A percentile compares a stretch with the other conserved stretches of the same genome.
phyloP scores from a whole-genome alignment of 805 yeast genomes.

The Brettanomyces custersianus region DNA sequence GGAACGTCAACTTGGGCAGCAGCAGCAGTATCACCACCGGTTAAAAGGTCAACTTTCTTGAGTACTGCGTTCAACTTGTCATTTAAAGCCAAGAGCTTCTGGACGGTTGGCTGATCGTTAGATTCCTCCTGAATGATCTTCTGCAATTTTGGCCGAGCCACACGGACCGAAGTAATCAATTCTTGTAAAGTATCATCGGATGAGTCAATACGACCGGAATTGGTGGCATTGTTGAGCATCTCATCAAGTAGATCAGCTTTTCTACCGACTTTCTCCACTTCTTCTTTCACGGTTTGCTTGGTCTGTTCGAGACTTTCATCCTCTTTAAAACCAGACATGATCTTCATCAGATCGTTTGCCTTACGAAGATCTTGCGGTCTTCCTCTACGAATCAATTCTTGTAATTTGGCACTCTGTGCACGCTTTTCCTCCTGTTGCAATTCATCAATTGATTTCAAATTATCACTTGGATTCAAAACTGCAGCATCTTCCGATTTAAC shows the following conservation, averaged over 20 bases:
- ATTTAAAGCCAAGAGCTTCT: conserved; percentile 57
- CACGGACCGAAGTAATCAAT: conserved; percentile 66
- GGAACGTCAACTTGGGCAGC: conserved; percentile 38
- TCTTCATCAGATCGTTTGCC: conserved; percentile 93
- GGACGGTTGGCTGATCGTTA: conserved; percentile 55
- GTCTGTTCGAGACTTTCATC: conserved; percentile 65
- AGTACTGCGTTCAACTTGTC: conserved; percentile 67
- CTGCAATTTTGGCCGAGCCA: conserved; percentile 79
- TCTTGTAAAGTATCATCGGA: conserved; percentile 71
- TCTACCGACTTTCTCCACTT: conserved; percentile 71
- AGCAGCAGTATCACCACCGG: conserved; percentile 46
- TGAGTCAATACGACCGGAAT: conserved; percentile 30
- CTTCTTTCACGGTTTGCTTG: conserved; percentile 72
- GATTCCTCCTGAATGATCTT: conserved; percentile 77
- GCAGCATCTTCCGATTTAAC: conserved; percentile 86
- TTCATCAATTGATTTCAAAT: conserved; percentile 80
- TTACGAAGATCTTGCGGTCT: conserved; percentile 92
- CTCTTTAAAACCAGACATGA: conserved; percentile 95
- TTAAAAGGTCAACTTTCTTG: conserved; percentile 56
- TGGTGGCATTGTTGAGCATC: conserved; percentile 55
- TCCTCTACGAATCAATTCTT: conserved; percentile 91
- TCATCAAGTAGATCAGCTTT: conserved; percentile 84
- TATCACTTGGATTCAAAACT: conserved; percentile 83
- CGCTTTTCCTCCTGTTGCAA: conserved; percentile 85
- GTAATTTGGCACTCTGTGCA: conserved; percentile 91